Percentiles rank a stretch among this genome's conserved stretches.
Evolutionary conservation across 306 rosid genomes (phyloP).

Genomic region (Erythrophleum fordii): DNA sequence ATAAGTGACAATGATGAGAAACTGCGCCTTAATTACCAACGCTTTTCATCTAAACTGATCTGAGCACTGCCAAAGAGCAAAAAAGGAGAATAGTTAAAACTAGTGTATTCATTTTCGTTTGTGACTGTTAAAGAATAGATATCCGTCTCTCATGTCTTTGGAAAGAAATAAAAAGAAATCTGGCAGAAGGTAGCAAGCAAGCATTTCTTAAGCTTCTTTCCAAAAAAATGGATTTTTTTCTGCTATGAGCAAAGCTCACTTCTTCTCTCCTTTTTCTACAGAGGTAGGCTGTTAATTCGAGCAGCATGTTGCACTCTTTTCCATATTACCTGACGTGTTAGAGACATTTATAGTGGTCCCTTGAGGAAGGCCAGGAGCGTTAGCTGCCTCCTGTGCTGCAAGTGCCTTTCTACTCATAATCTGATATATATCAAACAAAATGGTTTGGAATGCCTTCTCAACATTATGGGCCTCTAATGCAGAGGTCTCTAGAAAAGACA

Average conservation of each 20-base stretch:
- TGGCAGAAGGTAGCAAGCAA: conserved; percentile 29
- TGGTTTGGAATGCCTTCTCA: conserved; percentile 79
- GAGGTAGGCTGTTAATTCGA: conserved; percentile 43
- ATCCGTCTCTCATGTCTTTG: conserved; percentile 28
- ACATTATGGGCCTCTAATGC: conserved; percentile 70
- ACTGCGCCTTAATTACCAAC: neutral
- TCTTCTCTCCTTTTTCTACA: conserved; percentile 29
- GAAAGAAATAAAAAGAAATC: conserved; percentile 1
- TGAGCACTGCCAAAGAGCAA: neutral
- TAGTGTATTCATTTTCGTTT: conserved; percentile 26
- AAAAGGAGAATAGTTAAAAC: conserved; percentile 27
- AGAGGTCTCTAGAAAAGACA: conserved; percentile 74
- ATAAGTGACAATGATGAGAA: neutral
- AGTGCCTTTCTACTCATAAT: conserved; percentile 74
- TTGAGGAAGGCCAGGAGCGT: conserved; percentile 52
- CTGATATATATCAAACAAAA: conserved; percentile 70
- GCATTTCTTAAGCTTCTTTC: neutral
- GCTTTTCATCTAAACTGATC: neutral
- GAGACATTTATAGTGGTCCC: conserved; percentile 73
- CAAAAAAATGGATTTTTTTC: neutral
- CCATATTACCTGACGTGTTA: conserved; percentile 44
- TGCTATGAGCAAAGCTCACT: conserved; percentile 21
- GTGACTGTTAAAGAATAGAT: conserved; percentile 26
- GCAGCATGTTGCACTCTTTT: conserved; percentile 63
- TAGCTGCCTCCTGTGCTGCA: conserved; percentile 69